A percentile compares a stretch with the other conserved stretches of the same genome.
These are phyloP conservation scores for Penicillium griseofulvum DNA, from an alignment of 2,329 filamentous ascomycete genomes.

Conservation along the genomic window DNA sequence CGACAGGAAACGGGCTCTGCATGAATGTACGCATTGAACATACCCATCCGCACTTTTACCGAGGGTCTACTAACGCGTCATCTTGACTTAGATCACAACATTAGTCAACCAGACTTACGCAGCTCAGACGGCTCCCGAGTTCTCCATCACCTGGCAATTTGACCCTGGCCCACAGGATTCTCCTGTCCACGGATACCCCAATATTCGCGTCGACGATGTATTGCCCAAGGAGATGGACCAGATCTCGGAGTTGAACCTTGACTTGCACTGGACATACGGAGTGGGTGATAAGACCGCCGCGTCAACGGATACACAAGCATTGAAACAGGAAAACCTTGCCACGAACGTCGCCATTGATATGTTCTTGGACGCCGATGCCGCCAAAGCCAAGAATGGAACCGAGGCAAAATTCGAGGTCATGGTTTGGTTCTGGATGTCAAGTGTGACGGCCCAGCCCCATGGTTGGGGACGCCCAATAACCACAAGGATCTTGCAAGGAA, in stretches of 20 bases:
- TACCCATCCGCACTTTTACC: background rate
- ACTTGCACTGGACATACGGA: slow-evolving; percentile 53
- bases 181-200: slow-evolving; percentile 57
- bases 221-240: slow-evolving; percentile 46
- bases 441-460: slow-evolving; percentile 49
- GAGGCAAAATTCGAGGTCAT: slow-evolving; percentile 53
- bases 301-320: slow-evolving; percentile 34
- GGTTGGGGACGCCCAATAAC: slow-evolving; percentile 41
- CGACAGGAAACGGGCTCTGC: slow-evolving; percentile 46
- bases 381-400: slow-evolving; percentile 41
- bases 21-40: slow-evolving; percentile 50
- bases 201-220: slow-evolving; percentile 49
- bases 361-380: slow-evolving; percentile 52
- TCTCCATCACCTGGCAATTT: slow-evolving; percentile 56
- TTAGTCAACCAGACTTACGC: slow-evolving; percentile 53
- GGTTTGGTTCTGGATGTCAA: slow-evolving; percentile 56
- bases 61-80: background rate
- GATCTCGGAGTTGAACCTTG: slow-evolving; percentile 44
- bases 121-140: slow-evolving; percentile 49
- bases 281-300: slow-evolving; percentile 43
- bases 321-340: slow-evolving; percentile 44
- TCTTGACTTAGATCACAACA: slow-evolving; percentile 44
- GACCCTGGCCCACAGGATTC: slow-evolving; percentile 40
- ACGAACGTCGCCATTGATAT: slow-evolving; percentile 60
- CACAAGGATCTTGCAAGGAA: slow-evolving; percentile 42